Evolutionary conservation across 2,329 filamentous ascomycete genomes (phyloP), one percentile per base, ranked within the genome.

Genomic region (Rhynchosporium agropyri): DNA sequence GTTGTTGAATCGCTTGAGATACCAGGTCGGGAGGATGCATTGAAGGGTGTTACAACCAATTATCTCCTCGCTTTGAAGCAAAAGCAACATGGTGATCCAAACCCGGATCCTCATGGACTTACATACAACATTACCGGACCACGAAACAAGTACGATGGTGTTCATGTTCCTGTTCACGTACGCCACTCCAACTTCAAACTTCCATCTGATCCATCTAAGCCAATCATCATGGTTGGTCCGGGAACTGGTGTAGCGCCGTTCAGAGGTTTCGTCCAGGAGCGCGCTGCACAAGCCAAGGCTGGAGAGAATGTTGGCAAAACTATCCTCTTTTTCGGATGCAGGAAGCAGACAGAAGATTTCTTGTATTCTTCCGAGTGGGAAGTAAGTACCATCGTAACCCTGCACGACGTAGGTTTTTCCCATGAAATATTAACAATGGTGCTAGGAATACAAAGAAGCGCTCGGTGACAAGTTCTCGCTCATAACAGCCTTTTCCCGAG

Each of bases 141-240:
- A 15, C 87, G 95, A 73, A 96, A 97, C 83, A 98, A 96, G 79
- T 99, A 98, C 77, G 91, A 97, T 72, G 94, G 94, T 65, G 89
- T 97, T 65, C 93, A 96, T 74, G 89, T 98, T 29, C 95, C 95
- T 3, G 91, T 99, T 13, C 95, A 99, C 75, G 88, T 99, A 64
- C 91, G 95, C 68, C 94, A 97, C 79, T 98, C 95, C 68, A 99
- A 98, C 81, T 99, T 99, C 86, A 98, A 98, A 81, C 86, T 99
- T 36, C 95, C 95, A 8, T 97, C 95, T 15, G 93, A 99, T 73
- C 92, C 95, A 3, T 86, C 89, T 55, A 96, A 96, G 79, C 95
- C 95, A 36, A 82, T 99, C 71, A 96, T 99, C 76, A 93, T 97
- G 88, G 87, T 98, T 70, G 95, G 95, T 29, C 95, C 95, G 12